phyloP scores from a whole-genome alignment of 257 asterid genomes.

The Perilla frutescens region DNA sequence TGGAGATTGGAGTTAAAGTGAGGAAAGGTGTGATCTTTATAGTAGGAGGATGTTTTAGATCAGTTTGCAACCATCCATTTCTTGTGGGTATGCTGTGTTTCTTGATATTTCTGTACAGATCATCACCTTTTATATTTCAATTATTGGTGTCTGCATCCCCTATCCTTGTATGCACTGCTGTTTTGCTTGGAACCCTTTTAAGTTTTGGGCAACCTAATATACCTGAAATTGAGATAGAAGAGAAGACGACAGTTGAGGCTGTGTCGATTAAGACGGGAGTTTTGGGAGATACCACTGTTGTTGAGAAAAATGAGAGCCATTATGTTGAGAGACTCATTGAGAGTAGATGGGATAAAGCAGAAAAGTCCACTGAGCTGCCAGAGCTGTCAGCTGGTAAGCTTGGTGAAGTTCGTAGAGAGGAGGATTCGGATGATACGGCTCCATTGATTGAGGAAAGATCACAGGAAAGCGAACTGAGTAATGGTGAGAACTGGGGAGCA shows the following conservation, averaged over 20 bases:
- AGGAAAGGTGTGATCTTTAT: slow-evolving; percentile 58
- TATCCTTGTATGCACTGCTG: slow-evolving; percentile 83
- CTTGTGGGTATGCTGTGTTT: slow-evolving; percentile 72
- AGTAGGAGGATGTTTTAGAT: slow-evolving; percentile 54
- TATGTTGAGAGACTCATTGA: slow-evolving; percentile 55
- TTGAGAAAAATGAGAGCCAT: slow-evolving; percentile 55
- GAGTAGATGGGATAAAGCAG: slow-evolving; percentile 35
- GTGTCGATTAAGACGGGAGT: slow-evolving; percentile 49
- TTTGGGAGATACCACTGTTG: slow-evolving; percentile 42
- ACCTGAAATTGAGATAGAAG: slow-evolving; percentile 81
- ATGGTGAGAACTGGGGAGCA: slow-evolving; percentile 41
- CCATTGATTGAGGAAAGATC: slow-evolving; percentile 51
- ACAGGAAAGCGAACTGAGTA: slow-evolving; percentile 40
- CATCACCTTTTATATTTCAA: slow-evolving; percentile 76
- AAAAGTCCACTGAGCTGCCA: slow-evolving; percentile 29
- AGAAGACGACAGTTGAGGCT: slow-evolving; percentile 45
- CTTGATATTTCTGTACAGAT: slow-evolving; percentile 67
- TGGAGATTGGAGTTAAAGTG: slow-evolving; percentile 63
- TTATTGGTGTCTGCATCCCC: slow-evolving; percentile 80
- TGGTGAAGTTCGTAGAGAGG: slow-evolving; percentile 41
- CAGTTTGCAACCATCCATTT: slow-evolving; percentile 74
- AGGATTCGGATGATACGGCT: slow-evolving; percentile 41
- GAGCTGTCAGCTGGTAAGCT: slow-evolving; percentile 30
- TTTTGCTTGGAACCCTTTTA: slow-evolving; percentile 82
- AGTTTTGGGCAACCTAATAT: slow-evolving; percentile 81